Evolutionary conservation across 345 rosid species (phyloP).

Genomic region (Gossypium stocksii): DNA sequence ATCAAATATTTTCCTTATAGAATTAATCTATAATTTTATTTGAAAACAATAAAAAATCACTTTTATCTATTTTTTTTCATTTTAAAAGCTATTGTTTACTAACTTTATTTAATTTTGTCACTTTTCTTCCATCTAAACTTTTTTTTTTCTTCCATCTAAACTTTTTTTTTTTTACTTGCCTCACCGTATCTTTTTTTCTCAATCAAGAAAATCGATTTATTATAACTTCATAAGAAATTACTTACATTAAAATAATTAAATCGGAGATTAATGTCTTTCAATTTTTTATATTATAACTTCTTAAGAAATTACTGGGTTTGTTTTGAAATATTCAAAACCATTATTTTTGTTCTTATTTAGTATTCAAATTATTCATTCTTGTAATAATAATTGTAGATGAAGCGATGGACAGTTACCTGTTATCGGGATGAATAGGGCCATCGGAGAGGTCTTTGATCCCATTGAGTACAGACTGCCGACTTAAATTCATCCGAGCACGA

Average conservation of each 20-base stretch:
- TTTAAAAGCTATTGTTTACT: neutral
- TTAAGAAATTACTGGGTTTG: neutral
- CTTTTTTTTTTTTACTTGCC: neutral
- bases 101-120: too few species aligned
- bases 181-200: neutral
- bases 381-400: neutral
- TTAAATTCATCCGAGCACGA: slow-evolving; percentile 18
- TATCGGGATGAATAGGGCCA: slow-evolving; percentile 72
- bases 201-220: neutral
- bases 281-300: too few species aligned
- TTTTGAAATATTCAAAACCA: neutral
- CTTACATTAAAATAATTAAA: too few species aligned
- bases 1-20: too few species aligned
- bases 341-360: neutral
- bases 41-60: neutral
- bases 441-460: slow-evolving; percentile 40
- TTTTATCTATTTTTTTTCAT: neutral
- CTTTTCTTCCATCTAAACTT: neutral
- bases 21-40: neutral
- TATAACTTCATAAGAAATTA: too few species aligned
- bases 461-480: slow-evolving; percentile 33
- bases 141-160: neutral
- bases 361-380: neutral
- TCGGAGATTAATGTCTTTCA: too few species aligned
- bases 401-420: slow-evolving; percentile 38